phyloP scores from a whole-genome alignment of 768 basidiomycete species.

The Podaxis pistillaris region DNA sequence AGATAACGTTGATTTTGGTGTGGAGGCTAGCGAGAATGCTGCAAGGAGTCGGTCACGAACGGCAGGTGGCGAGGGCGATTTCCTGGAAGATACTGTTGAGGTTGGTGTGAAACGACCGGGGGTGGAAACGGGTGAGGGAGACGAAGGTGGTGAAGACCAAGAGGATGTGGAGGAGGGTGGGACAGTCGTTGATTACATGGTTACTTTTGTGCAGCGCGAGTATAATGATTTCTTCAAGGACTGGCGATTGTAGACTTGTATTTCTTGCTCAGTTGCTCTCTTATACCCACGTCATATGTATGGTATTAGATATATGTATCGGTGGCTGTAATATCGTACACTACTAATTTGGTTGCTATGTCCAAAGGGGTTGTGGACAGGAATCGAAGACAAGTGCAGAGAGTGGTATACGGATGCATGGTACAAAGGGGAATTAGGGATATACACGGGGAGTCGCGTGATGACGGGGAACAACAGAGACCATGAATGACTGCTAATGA shows the following conservation, averaged over 20 bases:
- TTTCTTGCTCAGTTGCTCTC: background rate
- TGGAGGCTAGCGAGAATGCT: constrained; percentile 18
- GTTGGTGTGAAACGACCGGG: constrained; percentile 27
- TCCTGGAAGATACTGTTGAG: constrained; percentile 5
- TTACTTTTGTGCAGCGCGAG: constrained; percentile 59
- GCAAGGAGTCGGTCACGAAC: constrained; percentile 3
- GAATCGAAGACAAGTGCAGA: background rate
- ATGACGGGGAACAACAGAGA: no score
- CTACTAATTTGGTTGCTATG: background rate
- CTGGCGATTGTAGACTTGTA: constrained; percentile 52
- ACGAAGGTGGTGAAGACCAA: constrained; percentile 37
- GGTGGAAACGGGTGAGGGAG: constrained; percentile 22
- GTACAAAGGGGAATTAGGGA: background rate
- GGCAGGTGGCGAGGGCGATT: background rate
- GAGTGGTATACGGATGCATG: background rate
- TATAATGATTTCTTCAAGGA: constrained; percentile 65
- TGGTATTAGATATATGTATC: constrained; percentile 6
- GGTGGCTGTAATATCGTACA: constrained; percentile 1
- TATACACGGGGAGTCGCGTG: background rate
- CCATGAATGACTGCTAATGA: no score
- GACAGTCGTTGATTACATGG: constrained; percentile 83
- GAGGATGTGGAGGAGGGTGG: constrained; percentile 60
- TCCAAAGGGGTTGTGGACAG: background rate
- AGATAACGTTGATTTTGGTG: constrained; percentile 77
- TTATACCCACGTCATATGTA: background rate